A percentile compares a stretch with the other conserved stretches of the same genome.
Evolutionary conservation across 371 early-diverging fungal species (phyloP).

Genomic region (Dichotomocladium elegans): DNA sequence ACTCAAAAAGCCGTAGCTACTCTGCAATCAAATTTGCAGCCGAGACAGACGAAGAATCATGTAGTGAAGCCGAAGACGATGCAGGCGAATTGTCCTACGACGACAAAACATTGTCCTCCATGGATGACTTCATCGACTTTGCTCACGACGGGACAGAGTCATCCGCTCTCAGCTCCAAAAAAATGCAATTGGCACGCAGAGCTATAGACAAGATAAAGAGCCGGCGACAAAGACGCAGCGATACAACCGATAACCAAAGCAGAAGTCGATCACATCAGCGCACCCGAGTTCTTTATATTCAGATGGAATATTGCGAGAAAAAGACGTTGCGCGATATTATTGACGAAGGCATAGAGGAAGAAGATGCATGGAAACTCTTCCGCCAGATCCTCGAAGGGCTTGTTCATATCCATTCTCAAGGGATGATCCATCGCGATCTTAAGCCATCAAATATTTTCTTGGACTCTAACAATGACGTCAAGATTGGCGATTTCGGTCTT

Average conservation of each 20-base stretch:
- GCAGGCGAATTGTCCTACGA: conserved; percentile 33
- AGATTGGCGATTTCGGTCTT: conserved; percentile 98
- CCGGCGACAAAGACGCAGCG: conserved; percentile 13
- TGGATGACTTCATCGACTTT: conserved; percentile 32
- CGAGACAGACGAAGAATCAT: conserved; percentile 37
- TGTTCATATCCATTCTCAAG: conserved; percentile 79
- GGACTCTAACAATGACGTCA: conserved; percentile 83
- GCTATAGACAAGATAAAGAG: conserved; percentile 7
- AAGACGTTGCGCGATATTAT: conserved; percentile 88
- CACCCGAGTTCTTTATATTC: conserved; percentile 80
- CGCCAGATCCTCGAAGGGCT: conserved; percentile 87
- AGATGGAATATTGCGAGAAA: conserved; percentile 98
- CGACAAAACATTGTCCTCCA: conserved; percentile 13
- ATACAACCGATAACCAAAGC: conserved; percentile 12
- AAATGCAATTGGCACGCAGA: conserved; percentile 2
- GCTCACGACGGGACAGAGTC: conserved; percentile 6
- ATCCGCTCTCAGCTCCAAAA: conserved; percentile 6
- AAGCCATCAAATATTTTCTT: conserved; percentile 97
- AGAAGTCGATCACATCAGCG: conserved; percentile 21
- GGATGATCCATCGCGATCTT: conserved; percentile 96
- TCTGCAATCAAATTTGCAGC: conserved; percentile 49
- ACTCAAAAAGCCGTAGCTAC: conserved; percentile 52
- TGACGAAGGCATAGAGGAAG: conserved; percentile 71
- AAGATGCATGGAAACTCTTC: conserved; percentile 68
- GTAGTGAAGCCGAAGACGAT: conserved; percentile 4